Evolutionary conservation across 805 yeast species (phyloP), one percentile per base, ranked within the genome.

Genomic region (Saccharomycopsis fibuligera): DNA sequence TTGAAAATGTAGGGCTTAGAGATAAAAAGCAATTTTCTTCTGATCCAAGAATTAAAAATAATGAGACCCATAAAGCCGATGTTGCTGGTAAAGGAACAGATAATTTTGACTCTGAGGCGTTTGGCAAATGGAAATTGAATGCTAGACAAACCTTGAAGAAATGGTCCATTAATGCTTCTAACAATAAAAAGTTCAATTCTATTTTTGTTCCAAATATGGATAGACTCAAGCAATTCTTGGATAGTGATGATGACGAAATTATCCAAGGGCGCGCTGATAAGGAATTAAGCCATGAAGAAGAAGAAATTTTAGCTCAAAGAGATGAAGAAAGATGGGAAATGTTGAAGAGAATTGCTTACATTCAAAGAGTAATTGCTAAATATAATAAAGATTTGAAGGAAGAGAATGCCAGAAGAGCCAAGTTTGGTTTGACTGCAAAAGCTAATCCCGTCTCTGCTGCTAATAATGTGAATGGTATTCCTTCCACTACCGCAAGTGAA

Each of bases 11-110:
- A 35, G 98, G 98, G 45, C 75, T 91, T 19, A 69, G 95, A 49
- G 96, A 89, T 51, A 79, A 77, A 60, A 91, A 91, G 67, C 78
- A 80, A 48, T 78, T 80, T 46, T 86, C 96, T 6, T 73, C 81
- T 0, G 98, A 91, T 63, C 75, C 90, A 0, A 76, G 98, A 61
- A 81, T 90, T 31, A 81, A 81, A 42, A 79, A 80, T 31, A 84
- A 75, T 57, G 67, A 67, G n/a, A 64, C 61, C 10, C 96, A 90
- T 62, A 68, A 70, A 50, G 68, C 69, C 12, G 96, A 90, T 62
- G 90, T 90, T 9, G 75, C 69, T 8, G 97, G 97, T 3, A 67
- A 69, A 17, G 96, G 96, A 12, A 58, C 64, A 2, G 97, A 90
- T 61, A 73, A 79, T 50, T 74, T 73, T 69, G 76, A 75, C 54